Evolutionary conservation across 306 rosid species (phyloP).

Genomic region (Cicer judaicum): DNA sequence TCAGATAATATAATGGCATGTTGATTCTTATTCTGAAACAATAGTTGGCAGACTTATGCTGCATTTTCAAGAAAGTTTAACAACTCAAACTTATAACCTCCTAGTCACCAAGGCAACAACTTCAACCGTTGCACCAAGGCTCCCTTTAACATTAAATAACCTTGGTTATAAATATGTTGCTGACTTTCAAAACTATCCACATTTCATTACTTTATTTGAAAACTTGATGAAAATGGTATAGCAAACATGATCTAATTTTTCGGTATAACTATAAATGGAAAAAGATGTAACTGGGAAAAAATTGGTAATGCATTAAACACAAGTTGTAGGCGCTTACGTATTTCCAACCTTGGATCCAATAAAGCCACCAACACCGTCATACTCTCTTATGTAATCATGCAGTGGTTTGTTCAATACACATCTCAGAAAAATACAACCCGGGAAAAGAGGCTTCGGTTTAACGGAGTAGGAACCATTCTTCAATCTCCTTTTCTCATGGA

Average conservation of each 20-base stretch:
- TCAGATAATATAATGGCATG: neutral
- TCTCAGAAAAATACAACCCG: conserved; percentile 77
- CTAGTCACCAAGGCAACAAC: neutral
- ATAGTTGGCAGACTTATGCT: neutral
- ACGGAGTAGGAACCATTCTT: conserved; percentile 70
- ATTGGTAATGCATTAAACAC: neutral
- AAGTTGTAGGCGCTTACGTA: conserved; percentile 62
- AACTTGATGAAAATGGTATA: neutral
- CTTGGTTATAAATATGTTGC: neutral
- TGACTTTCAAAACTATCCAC: neutral
- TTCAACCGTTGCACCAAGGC: neutral
- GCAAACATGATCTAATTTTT: neutral
- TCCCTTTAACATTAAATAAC: neutral
- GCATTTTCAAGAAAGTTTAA: neutral
- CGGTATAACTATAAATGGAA: neutral
- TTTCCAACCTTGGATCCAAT: conserved; percentile 83
- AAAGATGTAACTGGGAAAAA: neutral
- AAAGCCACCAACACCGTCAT: conserved; percentile 85
- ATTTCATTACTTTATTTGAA: neutral
- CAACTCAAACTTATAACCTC: neutral
- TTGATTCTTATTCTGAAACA: neutral
- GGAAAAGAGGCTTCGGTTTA: conserved; percentile 72
- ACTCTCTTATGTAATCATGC: conserved; percentile 81
- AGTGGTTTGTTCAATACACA: conserved; percentile 79
- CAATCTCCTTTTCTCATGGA: conserved; percentile 68